These are phyloP conservation scores for Ensete ventricosum DNA, from an alignment of 176 grass and related monocot species.

Conservation along the genomic window DNA sequence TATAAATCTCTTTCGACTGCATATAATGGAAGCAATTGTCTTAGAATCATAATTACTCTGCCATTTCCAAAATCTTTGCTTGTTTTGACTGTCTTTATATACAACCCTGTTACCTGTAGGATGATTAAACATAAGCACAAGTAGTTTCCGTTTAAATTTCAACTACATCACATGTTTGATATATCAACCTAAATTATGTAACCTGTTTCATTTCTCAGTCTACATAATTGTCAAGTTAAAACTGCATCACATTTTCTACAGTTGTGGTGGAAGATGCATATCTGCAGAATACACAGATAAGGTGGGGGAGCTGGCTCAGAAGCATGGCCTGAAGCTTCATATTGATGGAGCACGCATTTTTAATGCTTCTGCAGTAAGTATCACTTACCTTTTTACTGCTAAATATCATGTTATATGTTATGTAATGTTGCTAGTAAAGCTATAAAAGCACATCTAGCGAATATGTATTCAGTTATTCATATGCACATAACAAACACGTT, in stretches of 20 bases:
- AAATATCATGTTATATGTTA: not conserved
- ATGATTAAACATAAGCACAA: too few relatives aligned
- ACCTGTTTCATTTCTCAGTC: too few relatives aligned
- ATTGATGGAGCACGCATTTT: constrained; percentile 97
- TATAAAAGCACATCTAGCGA: not conserved
- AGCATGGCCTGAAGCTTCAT: constrained; percentile 78
- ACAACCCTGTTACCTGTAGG: too few relatives aligned
- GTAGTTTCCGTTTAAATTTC: too few relatives aligned
- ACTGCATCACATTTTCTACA: constrained; percentile 13
- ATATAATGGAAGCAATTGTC: too few relatives aligned
- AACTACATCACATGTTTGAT: too few relatives aligned
- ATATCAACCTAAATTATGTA: too few relatives aligned
- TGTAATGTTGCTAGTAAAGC: not conserved
- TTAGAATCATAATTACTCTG: too few relatives aligned
- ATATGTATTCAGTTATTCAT: too few relatives aligned
- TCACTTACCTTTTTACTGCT: not conserved
- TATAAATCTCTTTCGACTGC: too few relatives aligned
- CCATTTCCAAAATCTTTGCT: not conserved
- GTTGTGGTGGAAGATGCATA: constrained; percentile 70
- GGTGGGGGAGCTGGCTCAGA: constrained; percentile 58
- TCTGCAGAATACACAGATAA: constrained; percentile 68
- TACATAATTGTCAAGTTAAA: not conserved
- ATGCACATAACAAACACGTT: not conserved
- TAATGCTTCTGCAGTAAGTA: constrained; percentile 89
- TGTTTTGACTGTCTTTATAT: not conserved